Base-by-base conservation (phyloP, 768 basidiomycete species). In the Xerocomus spinulosus region DNA sequence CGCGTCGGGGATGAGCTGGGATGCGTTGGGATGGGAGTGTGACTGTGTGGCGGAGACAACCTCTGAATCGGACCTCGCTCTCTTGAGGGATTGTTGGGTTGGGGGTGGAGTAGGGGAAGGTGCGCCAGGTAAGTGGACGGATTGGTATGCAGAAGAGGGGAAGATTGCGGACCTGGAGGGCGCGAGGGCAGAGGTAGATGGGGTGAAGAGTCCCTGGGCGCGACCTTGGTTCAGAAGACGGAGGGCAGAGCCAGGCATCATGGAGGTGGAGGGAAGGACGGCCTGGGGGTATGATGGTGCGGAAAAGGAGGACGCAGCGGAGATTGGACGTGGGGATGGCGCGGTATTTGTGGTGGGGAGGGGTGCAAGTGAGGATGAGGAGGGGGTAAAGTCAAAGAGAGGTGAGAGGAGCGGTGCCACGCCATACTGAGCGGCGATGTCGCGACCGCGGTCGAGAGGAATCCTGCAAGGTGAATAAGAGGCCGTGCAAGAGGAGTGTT, bases 311-410 rank as follows among this genome's bases (percentile, higher is more conserved):
- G 84, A 81, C 9, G 84, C 77, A 34, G 83, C 79, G 46, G 85
- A 85, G 42, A 84, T 67, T 29, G 84, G 82, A 29, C 83, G 78
- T 25, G 82, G 76, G 49, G 83, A 78, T 20, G 76, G 71, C 18
- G 67, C 62, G 45, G 44, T 69, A 68, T 70, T 59, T 6, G 67
- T 68, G 45, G 78, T 71, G 45, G 88, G 85, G 41, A 92, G 75
- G 33, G 83, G 73, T n/a, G 79, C 71, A 45, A 92, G 72, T 17
- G 85, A 80, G 55, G 78, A 78, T 41, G 86, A 78, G 56, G 79
- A 80, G 2, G 92, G 93, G 15, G 86, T 83, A 62, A 92, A 94
- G 68, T 97, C 94, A 68, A 99, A 95, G 51, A 99, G 76, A 2
- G 94, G 92, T 1, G 83, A 76, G 48, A 99, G 78, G 44, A 96